Conservation (phyloP, 768 basidiomycete genomes). For the Agaricus sinodeliciosus region DNA sequence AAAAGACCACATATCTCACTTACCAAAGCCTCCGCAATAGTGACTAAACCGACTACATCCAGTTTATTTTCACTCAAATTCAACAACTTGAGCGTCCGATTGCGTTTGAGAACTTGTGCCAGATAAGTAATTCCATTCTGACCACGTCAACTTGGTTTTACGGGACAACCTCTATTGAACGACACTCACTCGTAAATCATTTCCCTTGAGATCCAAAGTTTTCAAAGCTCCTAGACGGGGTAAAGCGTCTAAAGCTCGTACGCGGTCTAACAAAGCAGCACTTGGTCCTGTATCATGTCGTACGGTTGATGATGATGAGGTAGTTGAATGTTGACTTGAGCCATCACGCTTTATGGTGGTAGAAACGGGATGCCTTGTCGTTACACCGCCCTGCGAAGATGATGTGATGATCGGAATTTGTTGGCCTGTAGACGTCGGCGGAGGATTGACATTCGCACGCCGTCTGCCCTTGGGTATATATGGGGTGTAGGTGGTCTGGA, state of each 20-base stretch:
- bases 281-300: conserved; percentile 49
- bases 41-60: conserved; percentile 71
- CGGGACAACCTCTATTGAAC: background rate
- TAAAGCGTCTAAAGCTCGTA: conserved; percentile 81
- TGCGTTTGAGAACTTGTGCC: conserved; percentile 93
- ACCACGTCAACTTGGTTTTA: conserved; percentile 7
- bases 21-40: conserved; percentile 86
- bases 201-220: conserved; percentile 88
- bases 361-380: conserved; percentile 33
- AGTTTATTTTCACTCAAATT: conserved; percentile 95
- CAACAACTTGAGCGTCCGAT: conserved; percentile 88
- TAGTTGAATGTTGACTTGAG: background rate
- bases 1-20: conserved; percentile 18
- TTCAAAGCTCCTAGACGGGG: conserved; percentile 80
- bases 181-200: conserved; percentile 77
- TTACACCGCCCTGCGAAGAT: conserved; percentile 47
- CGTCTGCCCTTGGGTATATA: conserved; percentile 9
- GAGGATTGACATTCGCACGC: conserved; percentile 31
- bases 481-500: conserved; percentile 8
- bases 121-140: conserved; percentile 80
- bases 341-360: background rate
- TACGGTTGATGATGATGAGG: background rate
- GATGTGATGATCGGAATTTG: conserved; percentile 66
- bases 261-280: conserved; percentile 78
- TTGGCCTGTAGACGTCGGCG: conserved; percentile 36